Evolutionary conservation across 371 early-diverging fungal species (phyloP).

Genomic region (Choanephora cucurbitarum): DNA sequence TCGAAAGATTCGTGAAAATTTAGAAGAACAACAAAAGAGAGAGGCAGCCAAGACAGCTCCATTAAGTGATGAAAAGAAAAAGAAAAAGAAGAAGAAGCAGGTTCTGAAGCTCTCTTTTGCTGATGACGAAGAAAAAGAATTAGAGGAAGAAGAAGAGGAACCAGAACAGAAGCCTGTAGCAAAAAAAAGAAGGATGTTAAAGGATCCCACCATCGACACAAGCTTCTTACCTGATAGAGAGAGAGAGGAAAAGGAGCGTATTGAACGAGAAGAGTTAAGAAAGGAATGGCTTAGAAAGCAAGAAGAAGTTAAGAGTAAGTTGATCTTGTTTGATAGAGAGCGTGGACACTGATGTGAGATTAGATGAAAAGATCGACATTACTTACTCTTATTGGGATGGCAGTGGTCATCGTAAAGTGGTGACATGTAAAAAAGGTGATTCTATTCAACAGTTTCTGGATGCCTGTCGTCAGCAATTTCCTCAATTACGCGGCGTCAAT

Average conservation of each 20-base stretch:
- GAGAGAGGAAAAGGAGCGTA: conserved; percentile 80
- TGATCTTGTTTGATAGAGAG: conserved; percentile 8
- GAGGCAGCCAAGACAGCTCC: conserved; percentile 73
- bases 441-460: conserved; percentile 87
- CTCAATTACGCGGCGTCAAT: conserved; percentile 78
- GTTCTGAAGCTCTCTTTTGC: conserved; percentile 75
- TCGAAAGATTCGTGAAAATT: conserved; percentile 77
- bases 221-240: conserved; percentile 93
- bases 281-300: conserved; percentile 82
- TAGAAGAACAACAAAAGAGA: conserved; percentile 79
- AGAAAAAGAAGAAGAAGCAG: conserved; percentile 65
- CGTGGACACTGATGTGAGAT: too few species aligned
- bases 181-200: conserved; percentile 69
- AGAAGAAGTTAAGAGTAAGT: conserved; percentile 70
- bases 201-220: conserved; percentile 92
- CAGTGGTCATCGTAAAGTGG: conserved; percentile 85
- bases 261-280: conserved; percentile 63
- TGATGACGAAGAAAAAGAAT: conserved; percentile 46
- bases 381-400: conserved; percentile 97
- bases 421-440: conserved; percentile 89
- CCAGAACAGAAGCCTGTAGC: conserved; percentile 17
- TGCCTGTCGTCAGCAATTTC: conserved; percentile 77
- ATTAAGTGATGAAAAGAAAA: conserved; percentile 55
- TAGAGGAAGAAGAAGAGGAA: conserved; percentile 29
- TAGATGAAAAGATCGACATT: conserved; percentile 78